Evolutionary conservation across 768 basidiomycete species (phyloP), one percentile per base, ranked within the genome.

Genomic region (Rickenella mellea): DNA sequence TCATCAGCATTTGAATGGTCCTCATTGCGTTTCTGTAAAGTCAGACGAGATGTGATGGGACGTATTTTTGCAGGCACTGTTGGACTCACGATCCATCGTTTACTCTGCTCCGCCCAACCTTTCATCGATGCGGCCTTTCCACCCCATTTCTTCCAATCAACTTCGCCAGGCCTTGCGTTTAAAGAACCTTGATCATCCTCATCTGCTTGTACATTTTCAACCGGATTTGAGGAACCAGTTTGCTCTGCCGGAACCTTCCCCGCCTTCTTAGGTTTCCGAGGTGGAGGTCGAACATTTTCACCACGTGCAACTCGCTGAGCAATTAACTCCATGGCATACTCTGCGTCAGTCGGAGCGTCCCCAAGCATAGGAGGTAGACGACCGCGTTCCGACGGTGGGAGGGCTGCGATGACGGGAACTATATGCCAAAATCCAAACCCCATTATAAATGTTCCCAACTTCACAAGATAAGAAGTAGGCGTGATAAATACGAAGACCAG

Each of bases 301-400:
- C 80, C 80, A 15, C 67, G 59, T 26, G 73, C 68, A 4, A 81
- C 66, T 6, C 81, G 73, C 43, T 69, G 65, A 3, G 79, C 70
- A 14, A 83, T 81, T 9, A 83, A 54, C 27, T 79, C 69, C 75
- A 83, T 82, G 2, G 82, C 80, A 51, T 79, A 78, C 37, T 83
- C 78, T 3, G 74, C 69, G 48, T 84, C 80, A 3, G 79, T 83
- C 0, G 82, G 80, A 9, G 70, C 72, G 45, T 76, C 69, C 27
- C 51, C 46, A 38, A 82, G 67, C 3, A 65, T 59, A 6, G 65
- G 59, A 17, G 74, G 71, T 10, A 76, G 39, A 78, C 76, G 67
- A 40, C 58, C 57, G 41, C 68, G 63, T 6, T 75, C 71, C 31
- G 55, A 53, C 1, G 67, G 59, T 9, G 74, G 63, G 20, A 83